phyloP scores from a whole-genome alignment of 2,329 filamentous ascomycete genomes.

The Colletotrichum filicis region DNA sequence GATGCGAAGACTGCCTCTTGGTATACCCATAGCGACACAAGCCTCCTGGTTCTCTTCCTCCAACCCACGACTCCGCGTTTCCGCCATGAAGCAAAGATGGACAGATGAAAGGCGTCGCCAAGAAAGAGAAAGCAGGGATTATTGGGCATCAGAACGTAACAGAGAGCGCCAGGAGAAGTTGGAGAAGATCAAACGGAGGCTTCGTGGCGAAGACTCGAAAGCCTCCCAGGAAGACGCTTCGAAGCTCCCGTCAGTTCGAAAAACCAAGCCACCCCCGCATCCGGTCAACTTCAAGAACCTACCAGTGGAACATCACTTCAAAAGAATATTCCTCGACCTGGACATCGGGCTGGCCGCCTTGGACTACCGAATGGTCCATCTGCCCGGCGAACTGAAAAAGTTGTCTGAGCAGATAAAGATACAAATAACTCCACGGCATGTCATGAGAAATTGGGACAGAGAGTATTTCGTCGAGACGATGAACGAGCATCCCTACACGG shows the following conservation, averaged over 20 bases:
- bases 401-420: neutral
- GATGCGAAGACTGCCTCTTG: neutral
- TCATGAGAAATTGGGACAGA: constrained; percentile 8
- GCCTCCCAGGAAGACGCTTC: neutral
- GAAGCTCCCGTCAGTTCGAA: neutral
- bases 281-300: neutral
- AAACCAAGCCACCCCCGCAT: neutral
- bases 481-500: constrained; percentile 1
- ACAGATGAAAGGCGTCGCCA: neutral
- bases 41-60: neutral
- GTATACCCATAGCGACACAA: neutral
- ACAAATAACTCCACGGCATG: neutral
- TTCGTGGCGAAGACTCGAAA: neutral
- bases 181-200: neutral
- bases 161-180: neutral
- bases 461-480: neutral
- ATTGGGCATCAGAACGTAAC: neutral
- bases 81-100: neutral
- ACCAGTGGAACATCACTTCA: neutral
- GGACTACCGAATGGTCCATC: neutral
- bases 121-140: neutral
- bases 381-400: neutral
- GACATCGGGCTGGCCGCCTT: constrained; percentile 1
- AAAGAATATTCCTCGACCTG: neutral
- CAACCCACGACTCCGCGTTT: too few species aligned